phyloP scores from a whole-genome alignment of 805 yeast genomes.

The Candida fluviatilis region DNA sequence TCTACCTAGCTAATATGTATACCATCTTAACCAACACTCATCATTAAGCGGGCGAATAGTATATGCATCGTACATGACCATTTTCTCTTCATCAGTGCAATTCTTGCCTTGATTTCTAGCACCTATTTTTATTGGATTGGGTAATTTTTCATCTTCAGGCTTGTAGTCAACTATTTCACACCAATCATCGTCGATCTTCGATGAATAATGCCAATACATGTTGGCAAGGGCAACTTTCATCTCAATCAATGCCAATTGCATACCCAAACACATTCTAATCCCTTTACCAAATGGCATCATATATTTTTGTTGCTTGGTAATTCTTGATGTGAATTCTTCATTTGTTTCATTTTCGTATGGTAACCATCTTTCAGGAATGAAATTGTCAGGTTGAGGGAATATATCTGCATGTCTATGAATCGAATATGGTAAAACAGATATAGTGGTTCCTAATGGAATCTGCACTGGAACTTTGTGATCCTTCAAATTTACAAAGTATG shows the following conservation, averaged over 20 bases:
- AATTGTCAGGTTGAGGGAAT: conserved; percentile 49
- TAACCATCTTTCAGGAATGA: conserved; percentile 65
- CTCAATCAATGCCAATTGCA: conserved; percentile 62
- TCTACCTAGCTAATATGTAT: conserved; percentile 10
- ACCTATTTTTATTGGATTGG: conserved; percentile 16
- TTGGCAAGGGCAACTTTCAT: conserved; percentile 55
- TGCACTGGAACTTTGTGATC: conserved; percentile 16
- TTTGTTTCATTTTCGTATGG: conserved; percentile 28
- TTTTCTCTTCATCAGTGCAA: conserved; percentile 40
- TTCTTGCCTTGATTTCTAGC: conserved; percentile 13
- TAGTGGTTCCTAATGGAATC: conserved; percentile 51
- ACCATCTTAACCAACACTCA: conserved; percentile 49
- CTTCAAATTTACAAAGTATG: conserved; percentile 20
- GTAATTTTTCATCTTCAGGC: conserved; percentile 5
- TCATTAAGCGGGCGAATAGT: conserved; percentile 50
- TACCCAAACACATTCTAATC: conserved; percentile 69
- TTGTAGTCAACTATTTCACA: conserved; percentile 25
- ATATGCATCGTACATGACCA: conserved; percentile 56
- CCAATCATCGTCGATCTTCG: conserved; percentile 42
- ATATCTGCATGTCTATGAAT: conserved; percentile 49
- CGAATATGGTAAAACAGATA: conserved; percentile 65
- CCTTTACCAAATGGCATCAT: conserved; percentile 75
- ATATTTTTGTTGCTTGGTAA: conserved; percentile 44
- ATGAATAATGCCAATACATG: conserved; percentile 46
- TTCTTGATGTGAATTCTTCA: conserved; percentile 27